Base-by-base conservation (phyloP, 176 grass and related monocot species). In the Typha latifolia region DNA sequence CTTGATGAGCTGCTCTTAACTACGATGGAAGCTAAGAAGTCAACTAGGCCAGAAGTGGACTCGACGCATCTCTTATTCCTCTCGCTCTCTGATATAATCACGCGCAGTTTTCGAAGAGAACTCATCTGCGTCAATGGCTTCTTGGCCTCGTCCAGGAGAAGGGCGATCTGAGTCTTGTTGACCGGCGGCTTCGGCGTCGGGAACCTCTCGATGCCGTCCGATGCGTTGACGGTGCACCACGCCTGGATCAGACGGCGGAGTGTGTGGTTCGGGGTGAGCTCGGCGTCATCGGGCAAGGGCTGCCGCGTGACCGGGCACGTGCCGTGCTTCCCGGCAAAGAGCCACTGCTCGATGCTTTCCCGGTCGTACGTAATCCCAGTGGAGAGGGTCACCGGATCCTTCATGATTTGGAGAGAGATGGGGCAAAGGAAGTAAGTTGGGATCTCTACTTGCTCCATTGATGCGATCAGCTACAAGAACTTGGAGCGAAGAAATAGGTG, bases 351-450 rank as follows among this genome's bases (percentile, higher is more conserved):
- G 67, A 99, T 92, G 64, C 81, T 87, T 14, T 69, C 64, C 49
- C 94, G 82, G 66, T 99, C 89, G 61, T 90, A 93, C 73, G 86
- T 82, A 77, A 99, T 99, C 23, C 94, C 94, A 29, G 89, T 92
- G 27, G 79, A 52, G 16, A 92, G 85, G 62, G 89, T 90, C 49
- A 99, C 89, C 47, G 94, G 94, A 62, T 99, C 94, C 32, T 79
- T 66, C 94, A 99, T 99, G 51, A 99, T 72, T 49, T 99, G 74
- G 59, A 99, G 81, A 48, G 94, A 99, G 49, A 99, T 99, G 26
- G 94, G 94, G 77, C 94, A 99, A 31, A 99, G 78, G 75, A 90
- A 99, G 68, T 93, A 91, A 53, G 83, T 78, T 13, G 94, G 94
- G 55, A 93, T 76, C 51, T 56, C 51, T 56, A 56, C 53, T 11